A percentile compares a stretch with the other conserved stretches of the same genome.
Conservation (phyloP, 1,284 basidiomycete genomes). For the Dichomitus squalens region DNA sequence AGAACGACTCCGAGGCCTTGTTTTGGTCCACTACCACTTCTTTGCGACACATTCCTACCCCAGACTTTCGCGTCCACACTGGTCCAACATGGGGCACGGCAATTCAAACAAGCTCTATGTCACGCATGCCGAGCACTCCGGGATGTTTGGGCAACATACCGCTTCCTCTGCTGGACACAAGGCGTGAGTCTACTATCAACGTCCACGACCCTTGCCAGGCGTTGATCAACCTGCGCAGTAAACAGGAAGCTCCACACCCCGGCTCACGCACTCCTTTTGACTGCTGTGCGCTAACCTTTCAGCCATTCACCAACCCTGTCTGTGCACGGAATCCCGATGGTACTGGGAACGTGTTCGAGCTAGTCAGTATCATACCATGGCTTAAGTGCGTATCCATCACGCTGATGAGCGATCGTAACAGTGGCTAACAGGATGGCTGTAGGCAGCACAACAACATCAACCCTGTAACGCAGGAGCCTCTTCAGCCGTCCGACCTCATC, state of each 20-base stretch:
- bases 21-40: no score
- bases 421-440: slow-evolving; percentile 15
- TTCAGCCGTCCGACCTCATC: slow-evolving; percentile 81
- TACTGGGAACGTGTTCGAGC: slow-evolving; percentile 81
- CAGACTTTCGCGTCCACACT: background rate
- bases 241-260: slow-evolving; percentile 63
- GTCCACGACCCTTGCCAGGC: background rate
- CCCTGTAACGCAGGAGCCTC: slow-evolving; percentile 85
- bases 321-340: slow-evolving; percentile 82
- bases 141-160: slow-evolving; percentile 76
- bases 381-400: slow-evolving; percentile 67
- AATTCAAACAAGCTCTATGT: slow-evolving; percentile 86
- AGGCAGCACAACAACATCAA: slow-evolving; percentile 80
- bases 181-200: slow-evolving; percentile 50
- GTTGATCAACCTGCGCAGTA: slow-evolving; percentile 43
- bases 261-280: slow-evolving; percentile 80
- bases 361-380: slow-evolving; percentile 92
- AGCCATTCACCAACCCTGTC: slow-evolving; percentile 89
- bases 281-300: slow-evolving; percentile 91
- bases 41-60: background rate
- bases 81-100: slow-evolving; percentile 73
- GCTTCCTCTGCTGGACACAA: slow-evolving; percentile 73
- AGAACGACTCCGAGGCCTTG: no score
- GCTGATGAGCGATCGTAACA: background rate
- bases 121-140: slow-evolving; percentile 83